These are phyloP conservation scores for Straminergon stramineum DNA, from an alignment of 225 moss, liverwort and hornwort genomes.

Conservation along the genomic window DNA sequence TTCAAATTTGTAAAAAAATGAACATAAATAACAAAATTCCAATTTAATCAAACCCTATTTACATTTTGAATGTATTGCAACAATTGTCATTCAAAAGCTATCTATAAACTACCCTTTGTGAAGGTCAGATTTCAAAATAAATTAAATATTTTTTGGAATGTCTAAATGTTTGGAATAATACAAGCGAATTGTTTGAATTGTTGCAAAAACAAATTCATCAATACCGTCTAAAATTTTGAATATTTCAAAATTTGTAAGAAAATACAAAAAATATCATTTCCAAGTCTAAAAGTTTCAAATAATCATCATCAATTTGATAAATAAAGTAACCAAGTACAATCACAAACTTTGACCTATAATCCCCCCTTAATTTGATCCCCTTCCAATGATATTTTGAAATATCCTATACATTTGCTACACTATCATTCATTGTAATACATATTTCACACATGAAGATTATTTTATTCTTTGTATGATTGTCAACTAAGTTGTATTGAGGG, in stretches of 20 bases:
- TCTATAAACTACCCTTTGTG: too few relatives aligned
- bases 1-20: neutral
- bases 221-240: too few relatives aligned
- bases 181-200: neutral
- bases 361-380: too few relatives aligned
- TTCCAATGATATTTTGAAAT: neutral
- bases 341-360: neutral
- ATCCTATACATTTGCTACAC: neutral
- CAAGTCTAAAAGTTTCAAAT: neutral
- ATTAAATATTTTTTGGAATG: neutral
- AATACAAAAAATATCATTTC: neutral
- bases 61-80: neutral
- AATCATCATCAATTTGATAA: neutral
- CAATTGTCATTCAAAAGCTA: neutral
- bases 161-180: neutral
- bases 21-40: neutral
- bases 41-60: neutral
- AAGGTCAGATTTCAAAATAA: too few relatives aligned
- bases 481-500: too few relatives aligned
- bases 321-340: neutral
- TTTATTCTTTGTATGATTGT: neutral
- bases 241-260: too few relatives aligned
- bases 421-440: neutral
- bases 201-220: neutral
- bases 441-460: neutral